Evolutionary conservation across 164 flowering plant species (phyloP), one percentile per base, ranked within the genome.

Genomic region (Stephania yunnanensis): DNA sequence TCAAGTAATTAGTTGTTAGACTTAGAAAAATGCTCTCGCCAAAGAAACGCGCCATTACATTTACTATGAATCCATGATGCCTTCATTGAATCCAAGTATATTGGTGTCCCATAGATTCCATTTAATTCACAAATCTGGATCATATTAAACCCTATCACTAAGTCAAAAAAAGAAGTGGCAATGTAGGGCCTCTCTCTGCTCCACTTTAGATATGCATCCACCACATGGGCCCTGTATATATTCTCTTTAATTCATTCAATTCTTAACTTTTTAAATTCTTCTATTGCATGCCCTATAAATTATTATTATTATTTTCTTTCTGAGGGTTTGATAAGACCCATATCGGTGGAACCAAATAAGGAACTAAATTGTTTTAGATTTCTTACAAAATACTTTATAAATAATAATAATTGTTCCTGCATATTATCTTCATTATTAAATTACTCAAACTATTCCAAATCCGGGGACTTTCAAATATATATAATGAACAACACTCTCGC

Each of bases 51-150:
- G 42, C 42, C 42, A 36, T 15, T 9, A 15, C 10, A 65, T 15
- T n/a, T n/a, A 17, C 68, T 11, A 70, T 20, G 68, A 42, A 75
- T 44, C 46, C 79, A 80, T 76, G 25, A 78, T 80, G 80, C 65
- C 70, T 48, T 58, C 22, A 77, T 77, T 82, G 80, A 82, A 77
- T 72, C 81, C 75, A 71, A 50, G 71, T 42, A 30, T 76, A 80
- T 75, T 36, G n/a, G 76, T 77, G 79, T 67, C 73, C 48, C 30
- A 42, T 75, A 69, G 80, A 75, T 77, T 73, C 75, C 79, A 76
- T 67, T 78, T 76, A 52, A 25, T 73, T 70, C 72, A 72, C 45
- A 48, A 68, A 12, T 20, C n/a, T 65, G 64, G 25, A 65, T 71
- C 69, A 72, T 36, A 36, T 36, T 36, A 68, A 69, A 29, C 52